phyloP scores from a whole-genome alignment of 2,329 filamentous ascomycete species.

The Colletotrichum lini region DNA sequence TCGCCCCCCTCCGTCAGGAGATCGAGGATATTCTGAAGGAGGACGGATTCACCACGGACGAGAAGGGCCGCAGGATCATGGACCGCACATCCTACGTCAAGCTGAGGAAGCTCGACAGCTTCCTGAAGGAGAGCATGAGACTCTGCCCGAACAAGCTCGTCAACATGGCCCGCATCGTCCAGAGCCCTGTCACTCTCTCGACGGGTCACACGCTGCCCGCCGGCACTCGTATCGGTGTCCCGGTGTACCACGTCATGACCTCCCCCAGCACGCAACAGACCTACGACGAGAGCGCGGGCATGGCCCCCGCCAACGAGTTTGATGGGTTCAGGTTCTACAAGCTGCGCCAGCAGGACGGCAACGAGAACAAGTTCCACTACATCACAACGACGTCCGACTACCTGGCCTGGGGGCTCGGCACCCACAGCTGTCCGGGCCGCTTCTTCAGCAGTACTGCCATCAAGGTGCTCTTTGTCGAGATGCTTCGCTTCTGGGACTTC shows the following conservation, averaged over 20 bases:
- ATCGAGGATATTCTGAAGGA: conserved; percentile 53
- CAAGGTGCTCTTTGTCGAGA: conserved; percentile 49
- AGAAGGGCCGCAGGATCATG: conserved; percentile 28
- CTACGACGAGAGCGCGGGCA: conserved; percentile 36
- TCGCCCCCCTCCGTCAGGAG: conserved; percentile 60
- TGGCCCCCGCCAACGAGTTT: conserved; percentile 44
- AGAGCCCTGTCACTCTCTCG: conserved; percentile 44
- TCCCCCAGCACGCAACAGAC: conserved; percentile 39
- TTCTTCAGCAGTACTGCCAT: conserved; percentile 54
- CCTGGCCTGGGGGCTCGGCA: conserved; percentile 55
- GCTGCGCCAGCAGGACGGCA: conserved; percentile 39
- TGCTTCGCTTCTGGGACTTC: conserved; percentile 47
- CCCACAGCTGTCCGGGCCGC: conserved; percentile 46
- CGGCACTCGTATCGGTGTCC: conserved; percentile 47
- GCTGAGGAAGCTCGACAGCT: conserved; percentile 52
- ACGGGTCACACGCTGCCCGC: conserved; percentile 50
- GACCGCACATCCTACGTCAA: conserved; percentile 34
- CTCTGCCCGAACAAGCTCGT: conserved; percentile 46
- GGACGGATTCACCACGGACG: conserved; percentile 47
- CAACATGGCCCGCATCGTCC: conserved; percentile 44
- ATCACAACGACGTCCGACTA: conserved; percentile 49
- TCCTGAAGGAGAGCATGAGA: conserved; percentile 54
- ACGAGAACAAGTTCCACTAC: conserved; percentile 47
- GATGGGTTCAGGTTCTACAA: conserved; percentile 47
- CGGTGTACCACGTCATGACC: conserved; percentile 43